phyloP scores from a whole-genome alignment of 345 rosid genomes.

The Acer saccharum region DNA sequence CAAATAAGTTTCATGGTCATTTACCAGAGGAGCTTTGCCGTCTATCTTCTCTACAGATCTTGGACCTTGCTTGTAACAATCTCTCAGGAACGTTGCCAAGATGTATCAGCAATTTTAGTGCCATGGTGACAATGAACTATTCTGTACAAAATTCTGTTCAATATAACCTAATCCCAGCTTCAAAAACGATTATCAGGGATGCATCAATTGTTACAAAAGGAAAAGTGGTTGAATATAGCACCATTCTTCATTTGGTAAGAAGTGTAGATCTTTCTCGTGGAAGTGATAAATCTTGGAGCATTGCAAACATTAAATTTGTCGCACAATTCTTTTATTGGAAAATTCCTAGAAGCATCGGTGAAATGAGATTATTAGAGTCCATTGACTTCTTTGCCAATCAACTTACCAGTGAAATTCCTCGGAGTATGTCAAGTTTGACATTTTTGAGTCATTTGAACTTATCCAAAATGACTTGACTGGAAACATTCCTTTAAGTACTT shows the following conservation, averaged over 20 bases:
- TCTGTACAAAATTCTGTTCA: too few species aligned
- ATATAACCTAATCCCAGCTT: too few species aligned
- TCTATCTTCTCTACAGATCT: neutral
- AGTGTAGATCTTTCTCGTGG: too few species aligned
- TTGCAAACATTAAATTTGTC: too few species aligned
- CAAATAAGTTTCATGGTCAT: conserved; percentile 21
- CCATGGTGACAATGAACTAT: neutral
- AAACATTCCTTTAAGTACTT: conserved; percentile 19
- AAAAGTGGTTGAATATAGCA: too few species aligned
- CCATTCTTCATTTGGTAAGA: too few species aligned
- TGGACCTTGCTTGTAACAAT: conserved; percentile 21
- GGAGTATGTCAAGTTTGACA: too few species aligned
- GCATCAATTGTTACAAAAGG: too few species aligned
- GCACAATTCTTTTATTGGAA: too few species aligned
- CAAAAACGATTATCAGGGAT: too few species aligned
- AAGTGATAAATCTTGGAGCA: too few species aligned
- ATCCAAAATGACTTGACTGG: conserved; percentile 1
- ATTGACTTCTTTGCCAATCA: conserved; percentile 10
- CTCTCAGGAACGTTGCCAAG: neutral
- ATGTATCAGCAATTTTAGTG: neutral
- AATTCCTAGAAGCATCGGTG: neutral
- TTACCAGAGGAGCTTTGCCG: conserved; percentile 12
- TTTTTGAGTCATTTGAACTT: conserved; percentile 1
- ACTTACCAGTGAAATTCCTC: conserved; percentile 15
- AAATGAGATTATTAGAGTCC: conserved; percentile 2